Percentiles rank a stretch among this genome's conserved stretches.
phyloP scores from a whole-genome alignment of 495 filamentous ascomycete species.

The Aspergillus sparsus region DNA sequence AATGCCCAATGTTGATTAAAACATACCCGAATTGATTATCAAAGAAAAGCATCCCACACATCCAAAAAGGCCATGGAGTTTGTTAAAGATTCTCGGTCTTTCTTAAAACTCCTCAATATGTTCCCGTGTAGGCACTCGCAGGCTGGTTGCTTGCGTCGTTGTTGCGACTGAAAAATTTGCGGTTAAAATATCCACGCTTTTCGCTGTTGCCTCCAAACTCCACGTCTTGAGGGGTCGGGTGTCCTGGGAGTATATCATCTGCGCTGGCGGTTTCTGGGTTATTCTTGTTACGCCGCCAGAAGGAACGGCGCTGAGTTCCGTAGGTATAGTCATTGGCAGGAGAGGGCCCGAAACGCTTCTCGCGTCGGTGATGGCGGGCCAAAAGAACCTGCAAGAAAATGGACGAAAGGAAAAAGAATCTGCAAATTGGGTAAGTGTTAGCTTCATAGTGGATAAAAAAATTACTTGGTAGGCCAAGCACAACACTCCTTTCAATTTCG shows the following conservation, averaged over 20 bases:
- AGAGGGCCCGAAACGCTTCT: slow-evolving; percentile 76
- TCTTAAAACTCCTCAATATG: slow-evolving; percentile 27
- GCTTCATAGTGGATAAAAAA: neutral
- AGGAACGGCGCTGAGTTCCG: slow-evolving; percentile 54
- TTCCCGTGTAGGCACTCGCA: slow-evolving; percentile 39
- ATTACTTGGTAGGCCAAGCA: neutral
- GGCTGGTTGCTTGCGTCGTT: slow-evolving; percentile 15
- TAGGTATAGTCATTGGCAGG: slow-evolving; percentile 78
- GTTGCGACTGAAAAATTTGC: slow-evolving; percentile 25
- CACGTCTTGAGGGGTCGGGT: slow-evolving; percentile 42
- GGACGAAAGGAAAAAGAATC: slow-evolving; percentile 68
- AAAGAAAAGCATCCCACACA: too few relatives aligned
- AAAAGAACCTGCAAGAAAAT: slow-evolving; percentile 63
- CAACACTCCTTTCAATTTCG: too few relatives aligned
- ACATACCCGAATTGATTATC: too few relatives aligned
- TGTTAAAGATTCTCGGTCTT: neutral
- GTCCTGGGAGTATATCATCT: slow-evolving; percentile 37
- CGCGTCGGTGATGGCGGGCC: slow-evolving; percentile 69
- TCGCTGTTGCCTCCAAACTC: slow-evolving; percentile 33
- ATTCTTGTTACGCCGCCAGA: slow-evolving; percentile 54
- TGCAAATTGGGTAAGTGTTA: slow-evolving; percentile 28
- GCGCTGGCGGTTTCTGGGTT: slow-evolving; percentile 33
- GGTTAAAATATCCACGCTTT: slow-evolving; percentile 26
- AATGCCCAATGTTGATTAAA: too few relatives aligned
- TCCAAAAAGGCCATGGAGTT: neutral